Evolutionary conservation across 192 early-diverging fungal species (phyloP), one percentile per base, ranked within the genome.

Genomic region (Dissophora globulifera): DNA sequence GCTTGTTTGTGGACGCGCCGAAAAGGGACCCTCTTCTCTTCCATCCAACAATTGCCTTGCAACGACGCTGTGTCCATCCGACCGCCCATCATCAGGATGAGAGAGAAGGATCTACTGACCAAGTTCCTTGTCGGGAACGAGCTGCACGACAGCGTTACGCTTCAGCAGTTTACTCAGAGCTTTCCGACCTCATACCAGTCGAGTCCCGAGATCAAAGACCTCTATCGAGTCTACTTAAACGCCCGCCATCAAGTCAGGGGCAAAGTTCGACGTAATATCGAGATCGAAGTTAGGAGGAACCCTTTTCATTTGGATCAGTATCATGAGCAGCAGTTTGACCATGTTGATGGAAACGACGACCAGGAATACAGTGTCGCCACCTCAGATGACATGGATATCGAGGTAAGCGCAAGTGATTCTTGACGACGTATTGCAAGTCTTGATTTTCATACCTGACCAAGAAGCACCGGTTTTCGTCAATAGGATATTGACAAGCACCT

Each of bases 101-200:
- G 65, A 26, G 78, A 79, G 49, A 68, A 71, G 16, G 78, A 69
- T 45, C 62, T 79, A 7, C 41, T 79, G 2, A 4, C 62, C 10
- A 60, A 55, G 45, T 79, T 70, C 45, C 61, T 79, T 0, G 62
- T 79, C 13, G 78, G 78, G 30, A 79, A 71, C 38, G 67, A 71
- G 40, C 62, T 79, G 1, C 78, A 69, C 40, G 78, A 79, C 62
- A 64, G 60, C 23, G 51, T 79, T 4, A 57, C 78, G 10, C 27
- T 47, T 1, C 17, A 59, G 12, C 57, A 59, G 43, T 61, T 79
- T 22, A 52, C 57, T 23, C 62, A 71, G 17, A 66, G 65, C 50
- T 79, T 79, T 33, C 78, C 67, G 5, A 1, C 11, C 9, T 16
- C 43, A 7, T 56, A 59, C 42, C 55, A 48, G 15, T 43, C 50